phyloP scores from a whole-genome alignment of 768 basidiomycete genomes.

The Boletus fagicola region DNA sequence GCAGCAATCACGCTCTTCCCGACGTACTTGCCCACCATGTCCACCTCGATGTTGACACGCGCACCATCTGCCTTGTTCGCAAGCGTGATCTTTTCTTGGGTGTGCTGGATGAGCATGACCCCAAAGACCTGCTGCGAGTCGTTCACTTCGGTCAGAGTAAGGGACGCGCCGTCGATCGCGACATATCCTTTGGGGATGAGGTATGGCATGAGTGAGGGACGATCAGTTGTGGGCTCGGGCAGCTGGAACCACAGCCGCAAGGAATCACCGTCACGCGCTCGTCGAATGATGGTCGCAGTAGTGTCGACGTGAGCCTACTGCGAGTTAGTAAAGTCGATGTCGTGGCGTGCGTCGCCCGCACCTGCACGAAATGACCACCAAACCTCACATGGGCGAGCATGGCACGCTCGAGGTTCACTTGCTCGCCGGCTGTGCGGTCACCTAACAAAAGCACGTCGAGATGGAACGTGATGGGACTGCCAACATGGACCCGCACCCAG shows the following conservation, averaged over 20 bases:
- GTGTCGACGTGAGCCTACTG: constrained; percentile 89
- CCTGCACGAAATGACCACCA: constrained; percentile 98
- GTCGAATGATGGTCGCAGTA: constrained; percentile 72
- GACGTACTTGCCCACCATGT: constrained; percentile 93
- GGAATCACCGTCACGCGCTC: constrained; percentile 80
- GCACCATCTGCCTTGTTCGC: constrained; percentile 70
- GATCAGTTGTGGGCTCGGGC: constrained; percentile 51
- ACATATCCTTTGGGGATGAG: constrained; percentile 94
- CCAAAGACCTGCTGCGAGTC: constrained; percentile 64
- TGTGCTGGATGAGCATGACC: constrained; percentile 95
- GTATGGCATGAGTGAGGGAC: constrained; percentile 71
- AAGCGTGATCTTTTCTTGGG: constrained; percentile 84
- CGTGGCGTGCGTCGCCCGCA: constrained; percentile 31
- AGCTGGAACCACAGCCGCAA: constrained; percentile 80
- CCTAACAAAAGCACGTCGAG: constrained; percentile 44
- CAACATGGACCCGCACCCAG: constrained; percentile 53
- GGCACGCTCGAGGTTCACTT: constrained; percentile 91
- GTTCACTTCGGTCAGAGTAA: constrained; percentile 83
- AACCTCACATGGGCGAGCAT: constrained; percentile 90
- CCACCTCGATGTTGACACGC: constrained; percentile 92
- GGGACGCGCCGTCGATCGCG: constrained; percentile 89
- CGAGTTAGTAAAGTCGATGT: neutral
- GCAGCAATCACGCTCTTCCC: constrained; percentile 76
- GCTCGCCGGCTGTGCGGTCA: constrained; percentile 71
- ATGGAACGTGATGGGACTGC: neutral